Evolutionary conservation across 805 yeast genomes (phyloP).

Genomic region (Sungouiozyma intestinalis): DNA sequence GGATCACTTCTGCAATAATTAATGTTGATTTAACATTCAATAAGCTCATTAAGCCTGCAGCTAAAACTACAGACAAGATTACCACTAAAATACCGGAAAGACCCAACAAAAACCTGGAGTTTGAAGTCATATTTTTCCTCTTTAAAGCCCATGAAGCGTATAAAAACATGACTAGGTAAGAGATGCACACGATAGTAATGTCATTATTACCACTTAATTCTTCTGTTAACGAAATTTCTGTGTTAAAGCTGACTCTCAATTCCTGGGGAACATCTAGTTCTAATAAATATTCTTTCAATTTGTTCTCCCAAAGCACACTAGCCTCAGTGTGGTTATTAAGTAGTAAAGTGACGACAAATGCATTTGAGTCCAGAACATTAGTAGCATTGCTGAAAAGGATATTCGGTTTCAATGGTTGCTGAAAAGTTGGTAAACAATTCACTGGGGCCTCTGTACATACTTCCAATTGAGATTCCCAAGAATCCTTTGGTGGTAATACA

Average conservation of each 20-base stretch:
- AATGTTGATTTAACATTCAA: conserved; percentile 79
- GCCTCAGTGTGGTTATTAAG: conserved; percentile 42
- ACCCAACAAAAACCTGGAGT: conserved; percentile 56
- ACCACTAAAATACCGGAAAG: conserved; percentile 78
- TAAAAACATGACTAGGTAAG: conserved; percentile 77
- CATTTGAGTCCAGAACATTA: conserved; percentile 49
- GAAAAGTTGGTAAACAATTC: conserved; percentile 79
- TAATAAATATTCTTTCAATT: conserved; percentile 46
- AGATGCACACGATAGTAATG: conserved; percentile 52
- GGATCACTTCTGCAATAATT: conserved; percentile 93
- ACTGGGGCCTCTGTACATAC: conserved; percentile 75
- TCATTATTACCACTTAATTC: conserved; percentile 81
- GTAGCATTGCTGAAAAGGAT: conserved; percentile 52
- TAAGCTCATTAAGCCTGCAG: conserved; percentile 71
- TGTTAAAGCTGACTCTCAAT: conserved; percentile 58
- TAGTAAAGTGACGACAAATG: conserved; percentile 68
- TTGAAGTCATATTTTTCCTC: conserved; percentile 30
- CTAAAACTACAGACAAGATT: conserved; percentile 63
- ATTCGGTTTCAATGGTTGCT: conserved; percentile 73
- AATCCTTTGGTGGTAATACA: conserved; percentile 33
- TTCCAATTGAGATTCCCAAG: conserved; percentile 47
- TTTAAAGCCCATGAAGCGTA: conserved; percentile 74
- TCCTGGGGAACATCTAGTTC: conserved; percentile 46
- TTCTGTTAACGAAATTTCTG: conserved; percentile 75
- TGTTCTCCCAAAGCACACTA: conserved; percentile 56